These are phyloP conservation scores for Cicer cuneatum DNA, from an alignment of 306 rosid species.

Conservation along the genomic window DNA sequence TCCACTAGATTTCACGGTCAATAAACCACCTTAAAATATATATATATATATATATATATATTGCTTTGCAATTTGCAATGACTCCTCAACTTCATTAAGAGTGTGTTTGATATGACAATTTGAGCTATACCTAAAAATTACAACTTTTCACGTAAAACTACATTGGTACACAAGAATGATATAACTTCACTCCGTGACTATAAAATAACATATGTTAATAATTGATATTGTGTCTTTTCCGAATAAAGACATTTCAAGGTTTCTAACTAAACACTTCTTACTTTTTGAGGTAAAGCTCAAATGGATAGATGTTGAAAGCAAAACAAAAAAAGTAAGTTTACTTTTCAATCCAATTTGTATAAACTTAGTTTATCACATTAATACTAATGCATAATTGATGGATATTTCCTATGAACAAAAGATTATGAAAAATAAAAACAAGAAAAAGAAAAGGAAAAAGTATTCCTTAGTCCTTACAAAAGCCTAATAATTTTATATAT, in stretches of 20 bases:
- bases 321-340: background rate
- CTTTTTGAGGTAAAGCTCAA: background rate
- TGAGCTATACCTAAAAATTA: background rate
- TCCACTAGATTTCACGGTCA: background rate
- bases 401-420: background rate
- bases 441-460: constrained; percentile 11
- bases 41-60: constrained; percentile 6
- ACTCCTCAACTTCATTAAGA: background rate
- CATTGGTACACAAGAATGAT: too few relatives aligned
- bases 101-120: background rate
- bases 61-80: constrained; percentile 6
- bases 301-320: background rate
- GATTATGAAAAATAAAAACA: constrained; percentile 29
- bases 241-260: too few relatives aligned
- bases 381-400: constrained; percentile 21
- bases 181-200: too few relatives aligned
- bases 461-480: background rate
- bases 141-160: background rate
- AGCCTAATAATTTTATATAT: background rate
- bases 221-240: too few relatives aligned
- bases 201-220: too few relatives aligned
- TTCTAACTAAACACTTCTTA: too few relatives aligned
- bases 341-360: constrained; percentile 23
- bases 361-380: constrained; percentile 1
- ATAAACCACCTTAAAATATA: constrained; percentile 11